phyloP scores from a whole-genome alignment of 495 filamentous ascomycete species.

The Gamarada debralockiae region DNA sequence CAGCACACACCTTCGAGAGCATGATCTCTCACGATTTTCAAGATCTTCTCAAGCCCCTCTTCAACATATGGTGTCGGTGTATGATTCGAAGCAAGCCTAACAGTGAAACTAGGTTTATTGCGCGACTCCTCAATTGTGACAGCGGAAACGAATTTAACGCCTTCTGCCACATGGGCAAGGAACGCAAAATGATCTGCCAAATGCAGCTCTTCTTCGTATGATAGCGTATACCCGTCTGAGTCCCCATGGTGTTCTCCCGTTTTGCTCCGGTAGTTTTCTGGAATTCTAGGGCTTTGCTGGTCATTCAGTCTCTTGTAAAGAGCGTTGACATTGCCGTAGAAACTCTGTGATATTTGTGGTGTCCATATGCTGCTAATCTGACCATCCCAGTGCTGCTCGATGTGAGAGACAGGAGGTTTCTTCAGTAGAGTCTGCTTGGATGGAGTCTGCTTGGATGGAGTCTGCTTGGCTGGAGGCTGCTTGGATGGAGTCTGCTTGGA shows the following conservation, averaged over 20 bases:
- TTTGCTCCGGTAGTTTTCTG: not conserved
- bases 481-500: too few species aligned
- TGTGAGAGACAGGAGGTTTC: not conserved
- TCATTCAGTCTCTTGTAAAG: not conserved
- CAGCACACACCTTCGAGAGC: not conserved
- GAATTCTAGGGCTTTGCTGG: not conserved
- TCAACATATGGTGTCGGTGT: not conserved
- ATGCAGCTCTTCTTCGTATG: not conserved
- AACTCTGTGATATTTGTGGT: not conserved
- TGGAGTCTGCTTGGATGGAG: too few species aligned
- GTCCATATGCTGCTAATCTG: too few species aligned
- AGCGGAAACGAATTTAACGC: not conserved
- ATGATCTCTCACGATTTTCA: not conserved
- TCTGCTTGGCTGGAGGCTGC: too few species aligned
- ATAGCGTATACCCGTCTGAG: not conserved
- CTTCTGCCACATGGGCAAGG: not conserved
- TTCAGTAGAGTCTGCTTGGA: too few species aligned
- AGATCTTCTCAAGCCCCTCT: not conserved
- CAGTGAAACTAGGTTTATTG: not conserved
- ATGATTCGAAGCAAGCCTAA: not conserved
- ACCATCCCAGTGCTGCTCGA: not conserved
- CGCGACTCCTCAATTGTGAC: not conserved
- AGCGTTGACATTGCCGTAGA: not conserved
- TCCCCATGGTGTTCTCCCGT: not conserved
- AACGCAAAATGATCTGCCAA: slow-evolving; percentile 7